These are phyloP conservation scores for Beauveria sp. DNA, from an alignment of 2,329 filamentous ascomycete genomes.

Conservation along the genomic window DNA sequence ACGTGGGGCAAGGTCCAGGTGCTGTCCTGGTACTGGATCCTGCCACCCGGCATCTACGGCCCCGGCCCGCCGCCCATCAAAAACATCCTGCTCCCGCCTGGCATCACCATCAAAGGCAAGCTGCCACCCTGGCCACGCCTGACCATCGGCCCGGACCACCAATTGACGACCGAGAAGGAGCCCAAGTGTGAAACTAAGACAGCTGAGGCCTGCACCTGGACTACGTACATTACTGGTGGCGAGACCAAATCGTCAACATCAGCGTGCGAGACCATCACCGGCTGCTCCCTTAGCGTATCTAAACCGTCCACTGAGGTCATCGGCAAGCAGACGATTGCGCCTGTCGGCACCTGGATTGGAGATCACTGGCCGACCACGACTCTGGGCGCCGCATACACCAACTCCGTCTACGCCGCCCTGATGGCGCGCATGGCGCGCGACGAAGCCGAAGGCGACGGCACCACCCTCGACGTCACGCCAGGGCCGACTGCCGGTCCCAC, in stretches of 20 bases:
- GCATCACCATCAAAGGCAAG: constrained; percentile 12
- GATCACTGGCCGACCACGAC: constrained; percentile 4
- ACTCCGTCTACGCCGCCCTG: background rate
- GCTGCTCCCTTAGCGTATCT: constrained; percentile 13
- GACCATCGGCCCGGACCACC: constrained; percentile 12
- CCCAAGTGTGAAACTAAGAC: constrained; percentile 12
- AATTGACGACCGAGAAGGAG: constrained; percentile 10
- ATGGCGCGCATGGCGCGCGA: background rate
- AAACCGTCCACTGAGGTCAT: constrained; percentile 10
- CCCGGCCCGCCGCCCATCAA: constrained; percentile 12
- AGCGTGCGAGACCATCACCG: constrained; percentile 13
- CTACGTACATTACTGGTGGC: constrained; percentile 4
- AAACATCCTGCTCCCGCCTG: constrained; percentile 9
- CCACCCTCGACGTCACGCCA: constrained; percentile 8
- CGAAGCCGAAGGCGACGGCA: background rate
- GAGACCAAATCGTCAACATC: constrained; percentile 12
- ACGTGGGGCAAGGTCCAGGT: background rate
- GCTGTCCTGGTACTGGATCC: constrained; percentile 7
- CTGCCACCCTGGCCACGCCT: constrained; percentile 15
- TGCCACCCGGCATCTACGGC: constrained; percentile 15
- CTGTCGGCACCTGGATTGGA: constrained; percentile 5
- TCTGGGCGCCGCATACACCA: constrained; percentile 1
- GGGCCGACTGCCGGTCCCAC: constrained; percentile 13
- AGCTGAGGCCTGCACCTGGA: constrained; percentile 10
- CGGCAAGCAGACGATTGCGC: constrained; percentile 11